These are phyloP conservation scores for Aspergillus heteromorphus DNA, from an alignment of 495 filamentous ascomycete genomes.

Conservation along the genomic window DNA sequence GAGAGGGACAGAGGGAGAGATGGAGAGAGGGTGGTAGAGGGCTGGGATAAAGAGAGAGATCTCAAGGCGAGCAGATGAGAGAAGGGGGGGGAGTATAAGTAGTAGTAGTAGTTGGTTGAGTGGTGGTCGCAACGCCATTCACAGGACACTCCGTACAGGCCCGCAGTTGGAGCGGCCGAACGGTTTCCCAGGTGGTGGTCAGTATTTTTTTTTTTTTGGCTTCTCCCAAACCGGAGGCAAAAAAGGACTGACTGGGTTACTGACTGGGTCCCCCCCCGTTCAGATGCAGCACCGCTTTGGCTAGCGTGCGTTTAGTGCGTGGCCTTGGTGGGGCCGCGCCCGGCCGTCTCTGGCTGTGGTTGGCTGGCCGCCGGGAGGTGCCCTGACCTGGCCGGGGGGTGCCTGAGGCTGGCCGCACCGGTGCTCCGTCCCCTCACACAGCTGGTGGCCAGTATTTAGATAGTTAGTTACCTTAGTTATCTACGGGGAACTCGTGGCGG, in stretches of 20 bases:
- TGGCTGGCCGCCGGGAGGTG: background rate
- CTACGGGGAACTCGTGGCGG: too few relatives aligned
- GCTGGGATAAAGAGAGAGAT: constrained; percentile 4
- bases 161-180: constrained; percentile 3
- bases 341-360: background rate
- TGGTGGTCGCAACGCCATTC: background rate
- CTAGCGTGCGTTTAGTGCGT: background rate
- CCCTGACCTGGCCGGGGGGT: background rate
- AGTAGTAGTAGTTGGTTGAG: too few relatives aligned
- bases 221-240: background rate
- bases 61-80: background rate
- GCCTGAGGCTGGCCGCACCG: background rate
- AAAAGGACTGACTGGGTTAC: background rate
- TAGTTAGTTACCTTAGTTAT: too few relatives aligned
- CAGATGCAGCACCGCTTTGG: background rate
- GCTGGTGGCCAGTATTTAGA: too few relatives aligned
- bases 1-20: constrained; percentile 1
- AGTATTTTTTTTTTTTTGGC: too few relatives aligned
- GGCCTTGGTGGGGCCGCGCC: background rate
- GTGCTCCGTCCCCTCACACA: background rate
- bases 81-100: background rate
- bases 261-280: background rate
- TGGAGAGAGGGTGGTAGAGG: constrained; percentile 4
- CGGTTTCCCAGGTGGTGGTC: background rate
- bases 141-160: background rate